Evolutionary conservation across 495 filamentous ascomycete genomes (phyloP).

Genomic region (Penicillium paradoxum): DNA sequence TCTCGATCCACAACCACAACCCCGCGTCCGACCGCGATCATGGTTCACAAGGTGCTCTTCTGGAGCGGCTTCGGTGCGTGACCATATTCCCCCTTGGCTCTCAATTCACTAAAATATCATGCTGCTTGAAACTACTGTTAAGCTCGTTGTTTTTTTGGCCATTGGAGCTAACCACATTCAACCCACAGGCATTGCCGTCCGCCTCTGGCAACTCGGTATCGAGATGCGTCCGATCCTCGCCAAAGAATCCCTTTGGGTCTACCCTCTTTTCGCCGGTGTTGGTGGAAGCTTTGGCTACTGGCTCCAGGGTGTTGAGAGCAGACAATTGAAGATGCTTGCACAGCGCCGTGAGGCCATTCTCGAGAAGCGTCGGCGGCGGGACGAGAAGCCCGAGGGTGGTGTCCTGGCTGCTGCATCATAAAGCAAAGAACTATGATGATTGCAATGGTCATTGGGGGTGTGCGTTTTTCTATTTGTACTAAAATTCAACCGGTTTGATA

Average conservation of each 20-base stretch:
- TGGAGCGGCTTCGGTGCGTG: constrained; percentile 93
- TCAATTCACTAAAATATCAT: not conserved
- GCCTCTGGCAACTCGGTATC: constrained; percentile 93
- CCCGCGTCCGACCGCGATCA: constrained; percentile 20
- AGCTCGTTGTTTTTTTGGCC: not conserved
- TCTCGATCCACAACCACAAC: constrained; percentile 11
- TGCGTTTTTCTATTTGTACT: constrained; percentile 31
- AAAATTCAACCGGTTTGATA: constrained; percentile 37
- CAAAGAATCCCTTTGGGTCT: constrained; percentile 74
- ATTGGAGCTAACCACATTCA: constrained; percentile 1
- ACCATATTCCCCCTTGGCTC: constrained; percentile 2
- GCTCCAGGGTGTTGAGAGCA: constrained; percentile 77
- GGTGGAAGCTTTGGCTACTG: constrained; percentile 96
- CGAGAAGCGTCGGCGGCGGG: constrained; percentile 80
- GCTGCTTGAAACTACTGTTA: not conserved
- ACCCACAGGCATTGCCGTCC: constrained; percentile 72
- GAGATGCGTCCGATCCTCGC: constrained; percentile 95
- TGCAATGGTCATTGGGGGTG: constrained; percentile 23
- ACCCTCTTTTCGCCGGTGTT: constrained; percentile 78
- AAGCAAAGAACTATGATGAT: constrained; percentile 11
- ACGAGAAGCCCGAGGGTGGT: constrained; percentile 37
- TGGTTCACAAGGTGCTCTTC: constrained; percentile 85
- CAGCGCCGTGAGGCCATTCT: constrained; percentile 72
- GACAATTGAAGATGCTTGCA: constrained; percentile 67
- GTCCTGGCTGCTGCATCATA: constrained; percentile 40